Percentiles rank a stretch among this genome's conserved stretches.
phyloP scores from a whole-genome alignment of 352 stramenopile species.

The Pythium rishiriense region DNA sequence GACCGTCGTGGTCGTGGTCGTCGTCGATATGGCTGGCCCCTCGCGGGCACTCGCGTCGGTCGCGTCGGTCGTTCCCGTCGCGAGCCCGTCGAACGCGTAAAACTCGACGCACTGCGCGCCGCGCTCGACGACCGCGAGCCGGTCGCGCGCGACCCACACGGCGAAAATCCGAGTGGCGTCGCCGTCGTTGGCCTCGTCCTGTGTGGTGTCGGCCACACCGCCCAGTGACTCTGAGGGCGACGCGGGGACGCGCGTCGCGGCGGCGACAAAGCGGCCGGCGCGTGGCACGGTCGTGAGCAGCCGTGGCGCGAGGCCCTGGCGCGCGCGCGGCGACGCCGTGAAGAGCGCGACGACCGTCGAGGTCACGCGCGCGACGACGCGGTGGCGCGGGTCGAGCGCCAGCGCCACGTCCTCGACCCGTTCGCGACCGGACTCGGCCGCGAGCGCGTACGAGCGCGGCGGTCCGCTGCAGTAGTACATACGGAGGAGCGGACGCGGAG shows the following conservation, averaged over 20 bases:
- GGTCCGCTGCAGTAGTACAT: constrained; percentile 81
- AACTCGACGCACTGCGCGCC: constrained; percentile 64
- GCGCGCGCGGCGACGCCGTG: constrained; percentile 31
- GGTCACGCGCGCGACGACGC: constrained; percentile 63
- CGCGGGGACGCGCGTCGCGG: neutral
- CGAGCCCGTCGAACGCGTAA: constrained; percentile 64
- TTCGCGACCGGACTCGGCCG: constrained; percentile 8
- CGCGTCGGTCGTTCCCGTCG: constrained; percentile 14
- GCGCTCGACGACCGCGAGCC: constrained; percentile 67
- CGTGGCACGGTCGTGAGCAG: constrained; percentile 42
- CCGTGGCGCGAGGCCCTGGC: constrained; percentile 37
- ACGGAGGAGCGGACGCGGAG: neutral
- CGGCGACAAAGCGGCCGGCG: constrained; percentile 27
- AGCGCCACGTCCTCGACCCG: constrained; percentile 49
- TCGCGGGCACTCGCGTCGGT: too few relatives aligned
- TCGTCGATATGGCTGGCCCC: neutral
- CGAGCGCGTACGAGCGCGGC: constrained; percentile 55
- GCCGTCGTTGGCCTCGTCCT: too few relatives aligned
- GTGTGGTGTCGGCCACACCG: constrained; percentile 23
- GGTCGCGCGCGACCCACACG: constrained; percentile 51
- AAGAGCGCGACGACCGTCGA: constrained; percentile 46
- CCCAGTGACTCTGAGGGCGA: neutral
- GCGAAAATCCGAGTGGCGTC: constrained; percentile 43
- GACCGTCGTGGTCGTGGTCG: neutral
- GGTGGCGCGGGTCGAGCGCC: constrained; percentile 50